phyloP scores from a whole-genome alignment of 1,284 basidiomycete genomes.

The Apiotrichum sp. region DNA sequence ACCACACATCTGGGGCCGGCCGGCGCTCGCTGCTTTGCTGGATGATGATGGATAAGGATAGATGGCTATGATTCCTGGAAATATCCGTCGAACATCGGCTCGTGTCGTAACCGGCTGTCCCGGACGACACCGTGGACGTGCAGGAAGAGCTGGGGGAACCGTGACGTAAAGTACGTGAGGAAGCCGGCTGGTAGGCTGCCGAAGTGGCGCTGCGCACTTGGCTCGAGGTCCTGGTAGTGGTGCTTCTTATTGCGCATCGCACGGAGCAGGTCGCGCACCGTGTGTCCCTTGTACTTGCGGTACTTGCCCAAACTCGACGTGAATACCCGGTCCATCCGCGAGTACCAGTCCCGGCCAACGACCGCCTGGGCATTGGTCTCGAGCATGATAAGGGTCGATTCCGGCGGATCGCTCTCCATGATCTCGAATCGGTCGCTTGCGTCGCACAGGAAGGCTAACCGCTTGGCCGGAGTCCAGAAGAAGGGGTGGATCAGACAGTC shows the following conservation, averaged over 20 bases:
- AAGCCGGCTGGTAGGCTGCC: constrained; percentile 89
- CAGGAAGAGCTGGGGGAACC: constrained; percentile 85
- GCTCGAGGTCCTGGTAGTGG: constrained; percentile 85
- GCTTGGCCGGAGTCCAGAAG: constrained; percentile 86
- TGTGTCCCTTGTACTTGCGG: constrained; percentile 85
- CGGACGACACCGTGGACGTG: constrained; percentile 79
- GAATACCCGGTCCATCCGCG: constrained; percentile 77
- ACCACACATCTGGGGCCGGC: too few relatives aligned
- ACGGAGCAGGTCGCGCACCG: constrained; percentile 83
- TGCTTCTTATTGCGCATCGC: constrained; percentile 99
- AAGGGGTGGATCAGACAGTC: constrained; percentile 85
- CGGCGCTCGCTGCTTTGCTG: too few relatives aligned
- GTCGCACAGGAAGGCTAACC: constrained; percentile 89
- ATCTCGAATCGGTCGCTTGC: constrained; percentile 97
- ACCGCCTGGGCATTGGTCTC: constrained; percentile 64
- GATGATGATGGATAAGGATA: too few relatives aligned
- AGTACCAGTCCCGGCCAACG: constrained; percentile 81
- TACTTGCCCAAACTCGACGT: constrained; percentile 94
- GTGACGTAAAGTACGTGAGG: constrained; percentile 81
- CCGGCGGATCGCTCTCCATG: constrained; percentile 86
- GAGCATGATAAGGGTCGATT: constrained; percentile 65
- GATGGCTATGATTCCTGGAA: constrained; percentile 47
- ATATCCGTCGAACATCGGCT: constrained; percentile 80
- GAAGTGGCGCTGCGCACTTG: constrained; percentile 76
- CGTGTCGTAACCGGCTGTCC: constrained; percentile 59